Percentiles rank a stretch among this genome's conserved stretches.
phyloP scores from a whole-genome alignment of 2,329 filamentous ascomycete genomes.

The Sporothrix pallida region DNA sequence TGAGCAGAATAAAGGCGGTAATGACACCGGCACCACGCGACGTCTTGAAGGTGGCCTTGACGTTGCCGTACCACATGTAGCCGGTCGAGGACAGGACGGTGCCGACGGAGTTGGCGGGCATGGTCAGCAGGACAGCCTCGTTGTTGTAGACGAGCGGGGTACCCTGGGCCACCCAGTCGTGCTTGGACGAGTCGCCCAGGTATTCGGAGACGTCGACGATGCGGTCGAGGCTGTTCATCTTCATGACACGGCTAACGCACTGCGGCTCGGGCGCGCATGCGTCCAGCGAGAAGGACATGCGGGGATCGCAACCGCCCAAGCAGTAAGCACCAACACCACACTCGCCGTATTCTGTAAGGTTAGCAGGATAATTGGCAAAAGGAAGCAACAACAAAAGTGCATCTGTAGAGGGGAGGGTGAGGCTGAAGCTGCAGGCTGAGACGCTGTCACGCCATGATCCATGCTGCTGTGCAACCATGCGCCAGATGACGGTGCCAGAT shows the following conservation, averaged over 20 bases:
- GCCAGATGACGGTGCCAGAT: not conserved
- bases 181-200: conserved; percentile 77
- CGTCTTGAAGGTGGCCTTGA: conserved; percentile 83
- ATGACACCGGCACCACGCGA: conserved; percentile 86
- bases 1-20: conserved; percentile 95
- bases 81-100: conserved; percentile 82
- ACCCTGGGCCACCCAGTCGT: conserved; percentile 90
- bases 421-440: not conserved
- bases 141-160: conserved; percentile 70
- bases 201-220: conserved; percentile 78
- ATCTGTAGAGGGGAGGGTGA: no score
- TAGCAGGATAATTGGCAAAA: not conserved
- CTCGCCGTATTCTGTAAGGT: conserved; percentile 77
- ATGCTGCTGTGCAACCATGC: conserved; percentile 21
- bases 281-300: conserved; percentile 80
- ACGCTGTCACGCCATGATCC: not conserved
- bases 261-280: conserved; percentile 84
- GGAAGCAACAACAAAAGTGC: no score
- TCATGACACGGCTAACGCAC: conserved; percentile 76
- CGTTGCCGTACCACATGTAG: conserved; percentile 97
- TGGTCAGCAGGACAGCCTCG: conserved; percentile 76
- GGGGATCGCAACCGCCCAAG: conserved; percentile 90
- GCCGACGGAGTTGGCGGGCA: conserved; percentile 83
- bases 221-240: conserved; percentile 73
- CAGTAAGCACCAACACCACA: conserved; percentile 96